Base-by-base conservation (phyloP, 2,329 filamentous ascomycete species). In the Ophiostoma populinum region DNA sequence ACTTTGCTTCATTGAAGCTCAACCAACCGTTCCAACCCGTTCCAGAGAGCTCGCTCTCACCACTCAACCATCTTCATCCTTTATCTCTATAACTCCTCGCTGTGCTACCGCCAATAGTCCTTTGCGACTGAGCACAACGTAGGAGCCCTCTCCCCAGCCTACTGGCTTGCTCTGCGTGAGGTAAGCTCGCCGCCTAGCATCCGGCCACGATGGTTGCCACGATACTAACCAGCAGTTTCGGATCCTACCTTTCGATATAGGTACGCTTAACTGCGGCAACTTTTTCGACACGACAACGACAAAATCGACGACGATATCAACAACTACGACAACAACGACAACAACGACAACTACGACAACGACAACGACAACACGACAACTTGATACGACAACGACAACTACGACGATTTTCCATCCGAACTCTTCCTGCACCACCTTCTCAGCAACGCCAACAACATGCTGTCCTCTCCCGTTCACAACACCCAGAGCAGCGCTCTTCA, bases 141-240 rank as follows among this genome's bases (percentile, higher is more conserved):
- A 48, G 51, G 49, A 40, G 46, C 46, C 43, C 52, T 43, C 45
- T 37, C 28, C 77, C 79, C 77, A 77, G 76, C 77, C 72, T 69
- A 67, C 71, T 75, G 73, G 75, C 75, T 80, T 78, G 75, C 74
- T 68, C 74, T 82, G 76, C 75, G 76, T 75, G 76, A 85, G 77
- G 79, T 83, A 55, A 47, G 61, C 33, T 21, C 21, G n/a, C 7
- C 6, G 12, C 22, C n/a, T 4, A 13, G 8, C 12, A 13, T 11
- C 16, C 2, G 16, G 12, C 15, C 10, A 24, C 5, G 12, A 25
- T 22, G n/a, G n/a, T 6, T n/a, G 18, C 11, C 4, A n/a, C n/a
- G 6, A 15, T 17, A 16, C 42, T 42, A 18, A 42, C 39, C 18
- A 12, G 9, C 42, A 53, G 51, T 51, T 43, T 50, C 46, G 46